phyloP scores from a whole-genome alignment of 768 basidiomycete species.

The Tremella fuciformis region DNA sequence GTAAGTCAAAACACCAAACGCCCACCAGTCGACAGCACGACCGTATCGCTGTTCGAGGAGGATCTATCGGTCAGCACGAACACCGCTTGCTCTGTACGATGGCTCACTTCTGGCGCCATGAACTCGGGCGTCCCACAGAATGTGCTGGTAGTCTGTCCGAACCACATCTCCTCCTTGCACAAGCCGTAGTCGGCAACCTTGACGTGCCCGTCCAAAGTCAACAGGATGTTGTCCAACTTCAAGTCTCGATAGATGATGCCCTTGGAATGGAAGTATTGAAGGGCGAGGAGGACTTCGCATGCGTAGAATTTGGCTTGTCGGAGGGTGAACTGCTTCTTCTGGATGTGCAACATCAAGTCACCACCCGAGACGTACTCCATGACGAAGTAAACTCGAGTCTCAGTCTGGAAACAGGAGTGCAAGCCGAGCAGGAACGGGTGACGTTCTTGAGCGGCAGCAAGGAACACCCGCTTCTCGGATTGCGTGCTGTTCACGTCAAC shows the following conservation, averaged over 20 bases:
- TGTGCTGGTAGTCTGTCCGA: constrained; percentile 89
- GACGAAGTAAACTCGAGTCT: constrained; percentile 98
- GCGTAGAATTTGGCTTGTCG: constrained; percentile 99
- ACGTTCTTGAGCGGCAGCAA: constrained; percentile 91
- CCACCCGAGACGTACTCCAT: constrained; percentile 99
- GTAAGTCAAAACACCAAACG: constrained; percentile 95
- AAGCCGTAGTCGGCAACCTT: constrained; percentile 99
- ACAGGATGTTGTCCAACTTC: constrained; percentile 94
- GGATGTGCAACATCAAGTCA: constrained; percentile 98
- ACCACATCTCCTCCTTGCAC: constrained; percentile 99
- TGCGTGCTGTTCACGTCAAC: constrained; percentile 66
- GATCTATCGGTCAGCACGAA: constrained; percentile 61
- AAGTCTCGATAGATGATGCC: constrained; percentile 99
- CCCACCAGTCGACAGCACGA: constrained; percentile 99
- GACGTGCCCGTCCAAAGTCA: constrained; percentile 95
- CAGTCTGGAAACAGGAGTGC: constrained; percentile 99
- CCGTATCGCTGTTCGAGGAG: constrained; percentile 98
- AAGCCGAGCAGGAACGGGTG: constrained; percentile 96
- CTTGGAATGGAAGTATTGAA: constrained; percentile 97
- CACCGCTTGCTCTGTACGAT: not conserved
- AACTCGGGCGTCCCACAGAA: constrained; percentile 99
- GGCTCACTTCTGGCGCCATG: constrained; percentile 93
- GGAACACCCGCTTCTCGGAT: constrained; percentile 96
- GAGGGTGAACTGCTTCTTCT: constrained; percentile 96
- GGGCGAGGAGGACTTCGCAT: constrained; percentile 86